These are phyloP conservation scores for Colletotrichum sojae DNA, from an alignment of 2,329 filamentous ascomycete species.

Conservation along the genomic window DNA sequence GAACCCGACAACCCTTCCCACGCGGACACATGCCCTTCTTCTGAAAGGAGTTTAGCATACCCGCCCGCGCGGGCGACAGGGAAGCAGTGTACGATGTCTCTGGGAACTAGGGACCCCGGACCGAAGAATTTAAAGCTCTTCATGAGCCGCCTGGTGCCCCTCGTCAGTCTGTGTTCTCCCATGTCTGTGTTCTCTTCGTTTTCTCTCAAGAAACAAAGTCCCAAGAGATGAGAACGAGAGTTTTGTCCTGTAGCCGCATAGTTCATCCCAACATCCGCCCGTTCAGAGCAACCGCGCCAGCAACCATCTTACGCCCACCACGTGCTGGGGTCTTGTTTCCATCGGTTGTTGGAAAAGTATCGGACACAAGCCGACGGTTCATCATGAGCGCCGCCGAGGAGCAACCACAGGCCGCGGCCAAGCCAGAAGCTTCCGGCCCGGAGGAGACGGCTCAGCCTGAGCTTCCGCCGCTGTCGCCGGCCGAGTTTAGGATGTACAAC, in stretches of 20 bases:
- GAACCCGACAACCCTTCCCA: background rate
- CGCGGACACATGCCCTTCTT: too few species aligned
- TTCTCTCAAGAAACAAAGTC: background rate
- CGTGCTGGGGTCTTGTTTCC: too few species aligned
- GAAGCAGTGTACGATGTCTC: background rate
- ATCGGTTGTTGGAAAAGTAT: background rate
- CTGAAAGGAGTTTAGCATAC: conserved; percentile 32
- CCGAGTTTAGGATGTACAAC: conserved; percentile 80
- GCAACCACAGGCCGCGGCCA: conserved; percentile 2
- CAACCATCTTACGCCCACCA: too few species aligned
- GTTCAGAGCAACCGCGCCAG: background rate
- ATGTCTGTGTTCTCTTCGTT: background rate
- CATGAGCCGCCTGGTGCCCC: background rate
- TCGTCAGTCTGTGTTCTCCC: background rate
- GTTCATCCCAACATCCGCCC: conserved; percentile 8
- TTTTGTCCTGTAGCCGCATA: background rate
- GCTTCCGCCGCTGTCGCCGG: conserved; percentile 74
- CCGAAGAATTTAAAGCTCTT: background rate
- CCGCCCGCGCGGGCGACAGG: conserved; percentile 29
- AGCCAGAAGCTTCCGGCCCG: background rate
- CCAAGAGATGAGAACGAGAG: conserved; percentile 17
- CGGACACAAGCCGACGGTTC: background rate
- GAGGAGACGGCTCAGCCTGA: conserved; percentile 11
- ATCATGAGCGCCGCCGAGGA: conserved; percentile 32
- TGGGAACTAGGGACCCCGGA: background rate